phyloP scores from a whole-genome alignment of 805 yeast genomes.

The Ascoidea asiatica region DNA sequence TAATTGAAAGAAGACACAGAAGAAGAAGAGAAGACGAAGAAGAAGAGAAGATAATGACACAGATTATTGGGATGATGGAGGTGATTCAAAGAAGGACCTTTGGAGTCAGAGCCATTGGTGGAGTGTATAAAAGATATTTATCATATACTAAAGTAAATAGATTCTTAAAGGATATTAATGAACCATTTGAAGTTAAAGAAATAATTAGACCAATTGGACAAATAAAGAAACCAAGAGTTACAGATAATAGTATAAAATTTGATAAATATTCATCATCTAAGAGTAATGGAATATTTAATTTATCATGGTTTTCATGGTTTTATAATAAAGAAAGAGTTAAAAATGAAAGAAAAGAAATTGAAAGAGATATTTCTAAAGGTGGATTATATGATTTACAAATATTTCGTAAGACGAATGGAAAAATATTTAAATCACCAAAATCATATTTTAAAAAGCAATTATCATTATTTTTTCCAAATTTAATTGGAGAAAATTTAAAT shows the following conservation, averaged over 20 bases:
- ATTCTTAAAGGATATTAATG: too few species aligned
- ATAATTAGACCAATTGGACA: slow-evolving; percentile 36
- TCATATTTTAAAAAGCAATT: slow-evolving; percentile 62
- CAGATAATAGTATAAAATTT: slow-evolving; percentile 23
- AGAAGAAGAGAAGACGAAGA: too few species aligned
- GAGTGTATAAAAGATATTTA: too few species aligned
- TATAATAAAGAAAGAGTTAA: slow-evolving; percentile 34
- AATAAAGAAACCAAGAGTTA: slow-evolving; percentile 20
- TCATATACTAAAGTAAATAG: too few species aligned
- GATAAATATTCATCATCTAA: slow-evolving; percentile 28
- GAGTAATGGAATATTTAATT: too few species aligned
- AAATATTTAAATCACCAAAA: slow-evolving; percentile 72
- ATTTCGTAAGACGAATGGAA: slow-evolving; percentile 67
- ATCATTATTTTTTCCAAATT: slow-evolving; percentile 73
- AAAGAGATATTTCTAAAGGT: slow-evolving; percentile 50
- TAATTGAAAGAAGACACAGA: too few species aligned
- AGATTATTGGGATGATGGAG: too few species aligned
- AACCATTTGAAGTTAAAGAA: slow-evolving; percentile 5
- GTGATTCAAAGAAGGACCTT: too few species aligned
- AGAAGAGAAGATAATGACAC: too few species aligned
- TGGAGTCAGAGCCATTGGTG: too few species aligned
- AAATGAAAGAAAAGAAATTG: slow-evolving; percentile 33
- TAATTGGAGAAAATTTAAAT: slow-evolving; percentile 40
- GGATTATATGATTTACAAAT: slow-evolving; percentile 55
- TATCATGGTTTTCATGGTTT: too few species aligned